These are phyloP conservation scores for Candida easanensis DNA, from an alignment of 805 yeast genomes.

Conservation along the genomic window DNA sequence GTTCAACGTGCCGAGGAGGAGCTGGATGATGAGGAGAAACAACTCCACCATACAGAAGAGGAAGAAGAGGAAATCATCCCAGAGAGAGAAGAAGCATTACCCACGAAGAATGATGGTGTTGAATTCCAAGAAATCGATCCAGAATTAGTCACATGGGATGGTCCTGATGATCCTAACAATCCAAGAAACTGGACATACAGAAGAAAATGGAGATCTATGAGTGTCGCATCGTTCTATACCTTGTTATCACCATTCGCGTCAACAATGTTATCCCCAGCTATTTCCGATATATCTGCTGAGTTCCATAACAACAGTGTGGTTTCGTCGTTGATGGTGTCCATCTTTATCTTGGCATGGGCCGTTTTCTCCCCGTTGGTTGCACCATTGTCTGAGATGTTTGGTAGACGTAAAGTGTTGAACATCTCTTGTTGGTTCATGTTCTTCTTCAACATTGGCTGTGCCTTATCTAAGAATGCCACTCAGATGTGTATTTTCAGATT, in stretches of 20 bases:
- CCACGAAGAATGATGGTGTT: constrained; percentile 42
- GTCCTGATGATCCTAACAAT: constrained; percentile 54
- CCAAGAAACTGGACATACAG: constrained; percentile 60
- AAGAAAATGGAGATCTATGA: constrained; percentile 42
- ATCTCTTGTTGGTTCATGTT: constrained; percentile 47
- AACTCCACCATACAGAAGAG: neutral
- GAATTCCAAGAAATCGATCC: constrained; percentile 58
- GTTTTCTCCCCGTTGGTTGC: constrained; percentile 59
- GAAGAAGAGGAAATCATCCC: constrained; percentile 8
- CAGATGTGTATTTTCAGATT: constrained; percentile 59
- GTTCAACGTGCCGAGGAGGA: constrained; percentile 9
- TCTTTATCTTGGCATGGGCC: constrained; percentile 65
- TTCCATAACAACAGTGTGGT: constrained; percentile 42
- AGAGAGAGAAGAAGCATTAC: constrained; percentile 27
- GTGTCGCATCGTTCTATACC: constrained; percentile 51
- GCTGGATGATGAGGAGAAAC: constrained; percentile 8
- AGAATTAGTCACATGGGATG: constrained; percentile 67
- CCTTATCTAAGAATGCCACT: constrained; percentile 48
- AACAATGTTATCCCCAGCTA: constrained; percentile 61
- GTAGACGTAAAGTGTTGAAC: constrained; percentile 51
- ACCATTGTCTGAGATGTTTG: constrained; percentile 59
- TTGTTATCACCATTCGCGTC: constrained; percentile 61
- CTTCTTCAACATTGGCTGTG: constrained; percentile 57
- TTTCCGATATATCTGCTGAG: constrained; percentile 42
- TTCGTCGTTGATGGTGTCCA: constrained; percentile 49